phyloP scores from a whole-genome alignment of 2,329 filamentous ascomycete genomes.

The Venturiaceae sp. region DNA sequence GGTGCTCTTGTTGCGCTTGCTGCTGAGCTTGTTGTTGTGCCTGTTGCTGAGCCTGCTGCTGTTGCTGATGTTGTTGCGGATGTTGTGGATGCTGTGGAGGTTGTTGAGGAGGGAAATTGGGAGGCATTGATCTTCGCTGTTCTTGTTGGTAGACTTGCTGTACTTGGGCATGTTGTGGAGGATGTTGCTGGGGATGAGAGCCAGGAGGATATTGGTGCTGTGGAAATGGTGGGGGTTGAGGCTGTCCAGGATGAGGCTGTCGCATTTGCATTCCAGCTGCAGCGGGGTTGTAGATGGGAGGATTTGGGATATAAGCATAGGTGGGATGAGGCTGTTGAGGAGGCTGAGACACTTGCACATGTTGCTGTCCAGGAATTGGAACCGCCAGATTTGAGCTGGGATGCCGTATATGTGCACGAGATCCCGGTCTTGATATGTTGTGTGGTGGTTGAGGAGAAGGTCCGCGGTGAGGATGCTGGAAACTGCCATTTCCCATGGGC shows the following conservation, averaged over 20 bases:
- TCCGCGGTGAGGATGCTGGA: constrained; percentile 59
- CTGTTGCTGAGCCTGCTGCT: constrained; percentile 48
- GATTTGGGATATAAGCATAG: constrained; percentile 78
- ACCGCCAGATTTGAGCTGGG: constrained; percentile 57
- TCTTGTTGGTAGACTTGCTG: constrained; percentile 25
- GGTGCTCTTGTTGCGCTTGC: constrained; percentile 26
- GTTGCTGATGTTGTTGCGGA: constrained; percentile 27
- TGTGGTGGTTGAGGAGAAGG: constrained; percentile 70
- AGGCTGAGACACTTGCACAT: constrained; percentile 48
- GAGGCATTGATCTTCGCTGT: constrained; percentile 13
- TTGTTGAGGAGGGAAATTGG: neutral
- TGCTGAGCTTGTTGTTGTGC: constrained; percentile 69
- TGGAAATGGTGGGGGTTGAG: constrained; percentile 32
- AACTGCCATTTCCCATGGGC: constrained; percentile 70
- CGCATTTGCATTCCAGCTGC: constrained; percentile 37
- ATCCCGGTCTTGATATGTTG: constrained; percentile 65
- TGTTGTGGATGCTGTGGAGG: constrained; percentile 30
- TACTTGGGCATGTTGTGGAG: constrained; percentile 52
- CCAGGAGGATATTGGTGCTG: constrained; percentile 17
- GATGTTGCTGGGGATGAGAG: constrained; percentile 18
- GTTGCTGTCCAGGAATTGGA: constrained; percentile 41
- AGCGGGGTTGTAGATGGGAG: constrained; percentile 71
- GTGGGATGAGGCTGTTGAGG: constrained; percentile 52
- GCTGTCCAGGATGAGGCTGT: constrained; percentile 21
- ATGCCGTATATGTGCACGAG: constrained; percentile 68